A percentile compares a stretch with the other conserved stretches of the same genome.
Conservation (phyloP, 2,329 filamentous ascomycete species). For the Diaporthe batatas region DNA sequence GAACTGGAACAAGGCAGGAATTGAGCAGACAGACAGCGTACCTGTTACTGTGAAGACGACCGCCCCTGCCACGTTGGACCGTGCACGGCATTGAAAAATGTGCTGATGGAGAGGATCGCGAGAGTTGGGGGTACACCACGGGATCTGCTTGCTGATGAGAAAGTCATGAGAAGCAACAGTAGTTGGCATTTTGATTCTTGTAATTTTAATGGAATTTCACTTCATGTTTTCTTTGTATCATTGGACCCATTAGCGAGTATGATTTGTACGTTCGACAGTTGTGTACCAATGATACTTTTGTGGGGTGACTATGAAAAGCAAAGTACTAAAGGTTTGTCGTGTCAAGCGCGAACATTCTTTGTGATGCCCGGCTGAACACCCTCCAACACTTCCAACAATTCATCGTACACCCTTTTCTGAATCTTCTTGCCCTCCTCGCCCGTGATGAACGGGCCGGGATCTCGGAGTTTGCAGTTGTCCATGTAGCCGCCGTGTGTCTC, state of each 20-base stretch:
- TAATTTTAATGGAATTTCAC: slow-evolving; percentile 30
- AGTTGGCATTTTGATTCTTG: slow-evolving; percentile 3
- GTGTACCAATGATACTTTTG: neutral
- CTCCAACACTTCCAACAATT: slow-evolving; percentile 59
- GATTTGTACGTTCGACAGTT: no score
- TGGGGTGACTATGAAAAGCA: neutral
- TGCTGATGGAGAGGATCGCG: neutral
- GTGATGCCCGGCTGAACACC: slow-evolving; percentile 56
- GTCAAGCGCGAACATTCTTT: slow-evolving; percentile 48
- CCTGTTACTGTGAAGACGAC: slow-evolving; percentile 37
- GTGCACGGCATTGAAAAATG: neutral
- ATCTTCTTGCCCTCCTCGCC: slow-evolving; percentile 54
- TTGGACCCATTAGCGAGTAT: neutral
- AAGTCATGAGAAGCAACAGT: neutral
- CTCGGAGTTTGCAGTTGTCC: slow-evolving; percentile 50
- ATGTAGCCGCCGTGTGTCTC: slow-evolving; percentile 59
- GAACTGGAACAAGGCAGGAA: slow-evolving; percentile 36
- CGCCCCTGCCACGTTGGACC: slow-evolving; percentile 7
- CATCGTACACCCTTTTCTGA: slow-evolving; percentile 56
- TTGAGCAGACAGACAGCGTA: slow-evolving; percentile 33
- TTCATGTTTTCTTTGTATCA: neutral
- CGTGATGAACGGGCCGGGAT: slow-evolving; percentile 50
- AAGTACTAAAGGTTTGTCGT: neutral
- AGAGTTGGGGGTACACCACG: neutral
- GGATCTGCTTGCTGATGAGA: neutral